These are phyloP conservation scores for Punica granatum DNA, from an alignment of 345 rosid genomes.

Conservation along the genomic window DNA sequence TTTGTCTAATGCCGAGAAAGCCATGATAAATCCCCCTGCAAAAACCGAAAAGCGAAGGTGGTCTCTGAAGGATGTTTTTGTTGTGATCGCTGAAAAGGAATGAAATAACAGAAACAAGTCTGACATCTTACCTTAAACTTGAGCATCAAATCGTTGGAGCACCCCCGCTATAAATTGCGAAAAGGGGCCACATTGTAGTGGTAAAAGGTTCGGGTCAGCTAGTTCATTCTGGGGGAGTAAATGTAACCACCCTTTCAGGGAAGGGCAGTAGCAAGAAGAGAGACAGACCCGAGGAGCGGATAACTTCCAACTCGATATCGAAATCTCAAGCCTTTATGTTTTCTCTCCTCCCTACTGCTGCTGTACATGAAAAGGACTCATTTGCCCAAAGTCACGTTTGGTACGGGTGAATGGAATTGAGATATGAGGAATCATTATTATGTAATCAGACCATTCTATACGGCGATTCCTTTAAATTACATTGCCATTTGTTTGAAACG, in stretches of 20 bases:
- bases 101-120: constrained; percentile 11
- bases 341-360: too few species aligned
- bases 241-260: too few species aligned
- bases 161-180: neutral
- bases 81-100: constrained; percentile 55
- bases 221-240: too few species aligned
- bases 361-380: neutral
- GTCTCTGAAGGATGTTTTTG: constrained; percentile 46
- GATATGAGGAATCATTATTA: neutral
- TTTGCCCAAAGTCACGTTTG: neutral
- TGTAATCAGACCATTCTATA: neutral
- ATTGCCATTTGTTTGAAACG: too few species aligned
- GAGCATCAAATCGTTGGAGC: neutral
- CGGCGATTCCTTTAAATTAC: too few species aligned
- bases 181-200: neutral
- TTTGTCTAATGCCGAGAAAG: constrained; percentile 41
- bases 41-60: constrained; percentile 44
- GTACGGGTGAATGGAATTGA: neutral
- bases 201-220: neutral
- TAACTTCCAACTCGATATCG: too few species aligned
- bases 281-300: too few species aligned
- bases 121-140: neutral
- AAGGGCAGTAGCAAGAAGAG: too few species aligned
- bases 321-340: too few species aligned
- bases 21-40: constrained; percentile 48